Conservation (phyloP, 2,329 filamentous ascomycete genomes). For the Fusarium oxysporum region DNA sequence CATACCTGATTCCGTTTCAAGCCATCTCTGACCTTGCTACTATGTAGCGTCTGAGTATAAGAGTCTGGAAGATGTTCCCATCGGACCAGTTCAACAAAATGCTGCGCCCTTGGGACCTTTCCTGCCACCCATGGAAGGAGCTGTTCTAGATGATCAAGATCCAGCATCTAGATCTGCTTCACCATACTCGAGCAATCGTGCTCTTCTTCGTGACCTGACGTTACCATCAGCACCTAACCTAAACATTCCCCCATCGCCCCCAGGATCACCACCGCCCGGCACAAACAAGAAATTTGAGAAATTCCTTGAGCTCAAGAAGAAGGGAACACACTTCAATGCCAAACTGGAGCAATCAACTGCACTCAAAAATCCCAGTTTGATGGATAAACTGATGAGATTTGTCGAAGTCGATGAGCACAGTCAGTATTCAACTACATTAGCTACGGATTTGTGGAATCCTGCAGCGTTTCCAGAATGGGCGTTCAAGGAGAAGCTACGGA, state of each 20-base stretch:
- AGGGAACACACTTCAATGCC: constrained; percentile 82
- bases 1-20: not conserved
- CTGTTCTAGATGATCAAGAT: constrained; percentile 37
- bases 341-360: constrained; percentile 75
- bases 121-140: constrained; percentile 49
- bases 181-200: constrained; percentile 74
- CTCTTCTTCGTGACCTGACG: constrained; percentile 76
- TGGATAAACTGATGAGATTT: constrained; percentile 79
- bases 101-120: constrained; percentile 54
- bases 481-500: constrained; percentile 62
- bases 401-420: constrained; percentile 61
- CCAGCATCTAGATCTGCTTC: constrained; percentile 59
- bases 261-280: constrained; percentile 65
- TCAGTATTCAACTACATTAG: constrained; percentile 75
- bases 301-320: constrained; percentile 81
- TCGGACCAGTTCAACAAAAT: constrained; percentile 49
- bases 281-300: constrained; percentile 76
- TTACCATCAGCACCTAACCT: constrained; percentile 78
- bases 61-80: constrained; percentile 24
- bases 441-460: constrained; percentile 69
- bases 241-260: constrained; percentile 79
- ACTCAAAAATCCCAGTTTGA: constrained; percentile 77
- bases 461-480: constrained; percentile 66
- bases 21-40: not conserved
- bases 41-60: constrained; percentile 12